Evolutionary conservation across 768 basidiomycete genomes (phyloP).

Genomic region (Trametes maxima): DNA sequence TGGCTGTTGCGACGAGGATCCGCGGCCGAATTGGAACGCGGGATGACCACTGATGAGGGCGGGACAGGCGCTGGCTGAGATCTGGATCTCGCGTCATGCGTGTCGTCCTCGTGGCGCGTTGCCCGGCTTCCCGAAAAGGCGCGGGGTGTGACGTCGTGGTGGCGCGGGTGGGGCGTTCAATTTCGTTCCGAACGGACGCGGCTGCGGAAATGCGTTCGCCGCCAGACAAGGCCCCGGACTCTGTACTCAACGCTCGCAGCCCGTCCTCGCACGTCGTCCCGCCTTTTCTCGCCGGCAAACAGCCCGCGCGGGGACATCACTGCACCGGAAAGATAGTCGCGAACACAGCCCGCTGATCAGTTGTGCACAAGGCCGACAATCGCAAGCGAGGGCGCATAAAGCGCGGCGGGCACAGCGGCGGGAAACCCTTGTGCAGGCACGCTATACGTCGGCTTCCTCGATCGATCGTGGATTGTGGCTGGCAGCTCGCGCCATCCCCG

Average conservation of each 20-base stretch:
- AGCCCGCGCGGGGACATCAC: neutral
- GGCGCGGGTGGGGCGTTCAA: slow-evolving; percentile 6
- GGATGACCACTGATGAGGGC: no score
- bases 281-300: neutral
- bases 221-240: neutral
- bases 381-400: slow-evolving; percentile 11
- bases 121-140: neutral
- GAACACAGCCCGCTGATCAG: slow-evolving; percentile 11
- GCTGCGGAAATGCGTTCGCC: neutral
- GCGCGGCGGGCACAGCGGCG: neutral
- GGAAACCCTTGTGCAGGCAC: slow-evolving; percentile 18
- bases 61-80: no score
- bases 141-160: slow-evolving; percentile 6
- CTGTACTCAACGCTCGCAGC: neutral
- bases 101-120: neutral
- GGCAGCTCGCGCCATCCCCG: slow-evolving; percentile 17
- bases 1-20: no score
- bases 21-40: no score
- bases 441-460: slow-evolving; percentile 9
- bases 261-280: neutral
- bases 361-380: neutral
- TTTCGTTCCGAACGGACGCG: neutral
- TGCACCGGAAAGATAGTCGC: neutral
- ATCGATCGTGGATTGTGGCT: slow-evolving; percentile 23
- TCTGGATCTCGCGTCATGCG: slow-evolving; percentile 13